These are phyloP conservation scores for Aspergillaceae sp. DNA, from an alignment of 2,329 filamentous ascomycete genomes.

Conservation along the genomic window DNA sequence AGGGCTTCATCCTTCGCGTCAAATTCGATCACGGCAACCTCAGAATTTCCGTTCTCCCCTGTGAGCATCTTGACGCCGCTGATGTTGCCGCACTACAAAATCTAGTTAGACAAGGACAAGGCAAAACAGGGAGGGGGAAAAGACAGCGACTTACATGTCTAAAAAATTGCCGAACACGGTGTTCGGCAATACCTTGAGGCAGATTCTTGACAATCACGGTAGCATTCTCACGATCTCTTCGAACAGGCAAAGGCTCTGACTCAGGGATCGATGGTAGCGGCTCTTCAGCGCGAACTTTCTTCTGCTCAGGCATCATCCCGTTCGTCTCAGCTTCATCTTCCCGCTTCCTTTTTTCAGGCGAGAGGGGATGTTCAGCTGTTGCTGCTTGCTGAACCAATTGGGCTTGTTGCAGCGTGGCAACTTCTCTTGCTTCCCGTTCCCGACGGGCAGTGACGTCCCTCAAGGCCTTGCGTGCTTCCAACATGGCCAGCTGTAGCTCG, in stretches of 20 bases:
- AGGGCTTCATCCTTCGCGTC: constrained; percentile 68
- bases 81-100: constrained; percentile 60
- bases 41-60: constrained; percentile 52
- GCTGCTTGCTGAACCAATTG: constrained; percentile 11
- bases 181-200: constrained; percentile 59
- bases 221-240: constrained; percentile 83
- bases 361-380: constrained; percentile 15
- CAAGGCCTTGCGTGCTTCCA: constrained; percentile 61
- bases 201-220: constrained; percentile 74
- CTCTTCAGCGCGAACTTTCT: constrained; percentile 55
- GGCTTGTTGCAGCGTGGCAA: constrained; percentile 31
- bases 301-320: constrained; percentile 50
- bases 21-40: constrained; percentile 78
- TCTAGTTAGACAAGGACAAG: constrained; percentile 5
- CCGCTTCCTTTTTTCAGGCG: constrained; percentile 59
- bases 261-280: constrained; percentile 22
- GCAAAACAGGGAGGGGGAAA: neutral
- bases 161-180: constrained; percentile 79
- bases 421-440: constrained; percentile 56
- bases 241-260: constrained; percentile 37
- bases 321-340: constrained; percentile 47
- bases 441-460: constrained; percentile 57
- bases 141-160: constrained; percentile 48
- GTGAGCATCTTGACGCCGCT: constrained; percentile 63
- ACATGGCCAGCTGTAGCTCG: constrained; percentile 63